A percentile compares a stretch with the other conserved stretches of the same genome.
Conservation (phyloP, 768 basidiomycete genomes). For the Lactarius vividus region DNA sequence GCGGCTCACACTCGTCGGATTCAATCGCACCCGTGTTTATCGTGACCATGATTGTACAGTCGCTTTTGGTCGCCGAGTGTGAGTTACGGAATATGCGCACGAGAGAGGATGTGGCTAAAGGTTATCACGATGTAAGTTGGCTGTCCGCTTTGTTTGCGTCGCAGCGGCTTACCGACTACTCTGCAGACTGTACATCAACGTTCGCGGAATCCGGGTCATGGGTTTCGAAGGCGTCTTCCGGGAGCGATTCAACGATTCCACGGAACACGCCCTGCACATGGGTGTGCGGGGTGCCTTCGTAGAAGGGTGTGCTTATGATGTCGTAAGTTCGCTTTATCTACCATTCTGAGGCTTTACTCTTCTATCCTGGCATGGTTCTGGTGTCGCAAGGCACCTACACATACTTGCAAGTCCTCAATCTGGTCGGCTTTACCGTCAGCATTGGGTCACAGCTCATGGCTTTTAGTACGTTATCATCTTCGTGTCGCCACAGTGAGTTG, state of each 20-base stretch:
- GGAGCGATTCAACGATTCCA: conserved; percentile 62
- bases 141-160: conserved; percentile 3
- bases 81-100: conserved; percentile 81
- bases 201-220: conserved; percentile 87
- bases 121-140: conserved; percentile 77
- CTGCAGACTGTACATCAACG: conserved; percentile 69
- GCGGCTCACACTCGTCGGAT: conserved; percentile 88
- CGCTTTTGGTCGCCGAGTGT: conserved; percentile 62
- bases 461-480: conserved; percentile 65
- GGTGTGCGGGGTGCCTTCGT: conserved; percentile 84
- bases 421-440: conserved; percentile 91
- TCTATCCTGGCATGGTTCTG: conserved; percentile 87
- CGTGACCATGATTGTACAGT: conserved; percentile 69
- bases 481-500: conserved; percentile 7
- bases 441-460: conserved; percentile 88
- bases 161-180: conserved; percentile 1
- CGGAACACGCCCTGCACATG: conserved; percentile 55
- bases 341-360: conserved; percentile 84
- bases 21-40: conserved; percentile 84
- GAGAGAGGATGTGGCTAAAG: conserved; percentile 79
- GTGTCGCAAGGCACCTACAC: conserved; percentile 77
- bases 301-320: conserved; percentile 80
- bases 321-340: conserved; percentile 83
- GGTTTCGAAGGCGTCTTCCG: conserved; percentile 72
- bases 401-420: conserved; percentile 83